Evolutionary conservation across 2,329 filamentous ascomycete genomes (phyloP).

Genomic region (Pochonia chlamydosporia): DNA sequence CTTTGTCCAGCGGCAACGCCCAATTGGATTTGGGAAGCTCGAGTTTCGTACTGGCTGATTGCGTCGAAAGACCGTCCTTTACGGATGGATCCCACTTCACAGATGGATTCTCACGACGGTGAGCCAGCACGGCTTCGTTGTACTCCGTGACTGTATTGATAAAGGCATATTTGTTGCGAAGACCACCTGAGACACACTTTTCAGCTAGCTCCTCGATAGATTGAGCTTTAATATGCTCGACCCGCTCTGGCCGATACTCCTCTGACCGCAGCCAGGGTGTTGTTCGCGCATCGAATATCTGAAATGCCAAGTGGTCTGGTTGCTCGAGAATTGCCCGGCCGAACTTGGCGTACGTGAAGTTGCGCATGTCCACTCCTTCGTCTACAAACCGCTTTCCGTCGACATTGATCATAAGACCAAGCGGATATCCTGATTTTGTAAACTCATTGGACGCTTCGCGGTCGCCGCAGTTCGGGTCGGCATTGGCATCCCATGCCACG

Average conservation of each 20-base stretch:
- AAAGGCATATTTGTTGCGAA: conserved; percentile 41
- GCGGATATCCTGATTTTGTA: conserved; percentile 63
- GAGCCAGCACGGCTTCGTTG: conserved; percentile 48
- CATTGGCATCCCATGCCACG: conserved; percentile 59
- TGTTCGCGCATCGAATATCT: conserved; percentile 54
- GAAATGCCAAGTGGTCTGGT: conserved; percentile 53
- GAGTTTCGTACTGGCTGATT: conserved; percentile 38
- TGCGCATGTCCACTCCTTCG: conserved; percentile 58
- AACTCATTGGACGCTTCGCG: conserved; percentile 58
- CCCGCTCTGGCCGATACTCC: conserved; percentile 56
- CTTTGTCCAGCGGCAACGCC: conserved; percentile 51
- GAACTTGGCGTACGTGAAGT: conserved; percentile 64
- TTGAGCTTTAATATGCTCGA: conserved; percentile 43
- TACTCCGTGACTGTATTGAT: conserved; percentile 47
- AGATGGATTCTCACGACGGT: conserved; percentile 37
- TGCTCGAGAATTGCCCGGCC: conserved; percentile 56
- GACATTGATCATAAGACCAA: conserved; percentile 59
- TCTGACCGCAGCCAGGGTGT: conserved; percentile 50
- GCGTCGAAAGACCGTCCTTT: conserved; percentile 57
- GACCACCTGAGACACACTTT: conserved; percentile 38
- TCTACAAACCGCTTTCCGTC: conserved; percentile 58
- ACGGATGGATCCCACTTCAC: conserved; percentile 52
- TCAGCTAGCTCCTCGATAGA: conserved; percentile 51
- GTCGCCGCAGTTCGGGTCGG: conserved; percentile 48
- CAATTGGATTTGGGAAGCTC: conserved; percentile 58